Evolutionary conservation across 2,329 filamentous ascomycete genomes (phyloP).

Genomic region (Botryosphaeria dothidea): DNA sequence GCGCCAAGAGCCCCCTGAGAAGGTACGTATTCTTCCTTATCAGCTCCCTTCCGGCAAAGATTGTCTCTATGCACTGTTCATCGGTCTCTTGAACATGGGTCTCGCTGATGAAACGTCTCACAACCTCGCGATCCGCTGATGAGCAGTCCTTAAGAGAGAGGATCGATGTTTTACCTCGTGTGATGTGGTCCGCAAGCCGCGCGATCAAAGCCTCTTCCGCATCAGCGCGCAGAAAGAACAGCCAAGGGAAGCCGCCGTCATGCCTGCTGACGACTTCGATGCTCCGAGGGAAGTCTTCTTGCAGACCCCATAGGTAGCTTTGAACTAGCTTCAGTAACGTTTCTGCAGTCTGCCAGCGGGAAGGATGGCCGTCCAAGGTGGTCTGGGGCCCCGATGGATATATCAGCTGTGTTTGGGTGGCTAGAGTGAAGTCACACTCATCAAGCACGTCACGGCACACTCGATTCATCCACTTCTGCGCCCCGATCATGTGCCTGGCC

Average conservation of each 20-base stretch:
- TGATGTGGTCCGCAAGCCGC: conserved; percentile 35
- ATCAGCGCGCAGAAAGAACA: conserved; percentile 55
- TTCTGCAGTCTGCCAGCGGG: conserved; percentile 42
- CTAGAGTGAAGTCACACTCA: conserved; percentile 54
- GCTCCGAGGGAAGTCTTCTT: conserved; percentile 42
- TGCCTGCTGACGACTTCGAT: conserved; percentile 51
- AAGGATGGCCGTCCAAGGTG: conserved; percentile 41
- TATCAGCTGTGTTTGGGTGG: conserved; percentile 44
- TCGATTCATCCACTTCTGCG: conserved; percentile 53
- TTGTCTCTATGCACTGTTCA: conserved; percentile 23
- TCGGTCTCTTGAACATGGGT: conserved; percentile 24
- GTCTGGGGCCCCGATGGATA: conserved; percentile 46
- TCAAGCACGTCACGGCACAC: conserved; percentile 63
- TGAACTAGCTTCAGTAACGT: conserved; percentile 35
- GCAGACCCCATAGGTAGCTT: conserved; percentile 35
- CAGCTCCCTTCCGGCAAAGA: conserved; percentile 38
- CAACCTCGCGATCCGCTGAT: conserved; percentile 26
- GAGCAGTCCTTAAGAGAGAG: conserved; percentile 31
- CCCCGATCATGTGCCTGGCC: conserved; percentile 51
- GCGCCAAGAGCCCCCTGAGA: conserved; percentile 63
- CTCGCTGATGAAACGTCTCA: conserved; percentile 38
- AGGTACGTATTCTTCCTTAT: conserved; percentile 54
- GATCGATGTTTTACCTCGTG: conserved; percentile 28
- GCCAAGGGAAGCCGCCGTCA: conserved; percentile 51
- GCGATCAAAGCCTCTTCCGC: conserved; percentile 33